These are phyloP conservation scores for Triangularia verruculosa DNA, from an alignment of 2,329 filamentous ascomycete species.

Conservation along the genomic window DNA sequence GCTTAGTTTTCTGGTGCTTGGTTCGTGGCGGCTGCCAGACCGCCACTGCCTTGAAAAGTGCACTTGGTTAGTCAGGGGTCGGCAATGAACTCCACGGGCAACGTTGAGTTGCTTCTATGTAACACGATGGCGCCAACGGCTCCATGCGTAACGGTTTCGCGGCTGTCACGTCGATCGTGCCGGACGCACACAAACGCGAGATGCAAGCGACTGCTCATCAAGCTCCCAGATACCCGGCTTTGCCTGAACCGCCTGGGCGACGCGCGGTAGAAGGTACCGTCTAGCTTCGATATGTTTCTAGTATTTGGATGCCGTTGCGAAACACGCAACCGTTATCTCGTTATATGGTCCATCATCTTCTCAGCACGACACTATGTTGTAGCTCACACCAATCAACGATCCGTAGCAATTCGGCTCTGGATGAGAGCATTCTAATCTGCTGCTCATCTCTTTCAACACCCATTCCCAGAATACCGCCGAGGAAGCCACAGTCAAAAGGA, in stretches of 20 bases:
- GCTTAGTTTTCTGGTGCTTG: neutral
- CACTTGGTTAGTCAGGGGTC: neutral
- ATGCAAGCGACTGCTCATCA: neutral
- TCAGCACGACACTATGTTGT: neutral
- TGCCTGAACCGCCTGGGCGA: neutral
- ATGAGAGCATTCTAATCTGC: neutral
- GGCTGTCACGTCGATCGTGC: neutral
- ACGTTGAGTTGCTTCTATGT: neutral
- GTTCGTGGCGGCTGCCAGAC: neutral
- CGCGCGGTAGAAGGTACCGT: neutral
- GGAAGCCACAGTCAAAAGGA: neutral
- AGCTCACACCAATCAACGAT: too few relatives aligned
- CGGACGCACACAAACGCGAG: neutral
- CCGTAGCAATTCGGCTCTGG: neutral
- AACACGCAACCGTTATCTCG: neutral
- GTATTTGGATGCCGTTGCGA: neutral
- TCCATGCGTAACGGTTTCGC: neutral
- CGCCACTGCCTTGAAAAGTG: neutral
- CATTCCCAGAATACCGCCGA: neutral
- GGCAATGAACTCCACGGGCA: neutral
- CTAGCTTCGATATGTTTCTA: neutral
- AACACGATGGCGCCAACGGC: neutral
- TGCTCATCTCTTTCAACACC: neutral
- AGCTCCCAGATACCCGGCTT: slow-evolving; percentile 5
- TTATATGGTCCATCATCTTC: too few relatives aligned